A percentile compares a stretch with the other conserved stretches of the same genome.
phyloP scores from a whole-genome alignment of 805 yeast species.

The Cyberlindnera americana region DNA sequence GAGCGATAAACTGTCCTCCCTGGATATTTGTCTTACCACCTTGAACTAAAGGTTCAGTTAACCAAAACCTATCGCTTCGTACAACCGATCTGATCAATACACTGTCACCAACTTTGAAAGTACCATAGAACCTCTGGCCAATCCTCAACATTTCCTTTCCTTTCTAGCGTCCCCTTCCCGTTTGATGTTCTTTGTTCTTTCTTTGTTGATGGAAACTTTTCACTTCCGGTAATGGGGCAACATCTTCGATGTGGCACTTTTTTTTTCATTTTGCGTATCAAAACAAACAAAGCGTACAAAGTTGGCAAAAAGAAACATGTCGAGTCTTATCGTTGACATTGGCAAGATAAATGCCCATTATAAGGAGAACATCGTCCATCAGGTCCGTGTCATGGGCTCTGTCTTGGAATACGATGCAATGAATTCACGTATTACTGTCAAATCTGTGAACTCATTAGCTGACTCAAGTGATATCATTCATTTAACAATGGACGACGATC shows the following conservation, averaged over 20 bases:
- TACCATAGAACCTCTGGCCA: conserved; percentile 6
- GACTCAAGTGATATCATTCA: conserved; percentile 2
- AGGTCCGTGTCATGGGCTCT: conserved; percentile 22
- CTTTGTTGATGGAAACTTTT: not conserved
- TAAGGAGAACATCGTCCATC: conserved; percentile 14
- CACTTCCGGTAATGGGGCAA: not conserved
- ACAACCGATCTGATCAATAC: conserved; percentile 21
- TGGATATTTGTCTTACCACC: conserved; percentile 23
- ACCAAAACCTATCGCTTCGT: conserved; percentile 23
- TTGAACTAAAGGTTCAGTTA: conserved; percentile 23
- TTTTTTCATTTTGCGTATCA: too few species aligned
- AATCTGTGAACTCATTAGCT: conserved; percentile 16
- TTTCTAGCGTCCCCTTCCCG: too few species aligned
- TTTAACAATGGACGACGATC: conserved; percentile 16
- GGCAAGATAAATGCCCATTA: conserved; percentile 4
- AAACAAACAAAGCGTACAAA: too few species aligned
- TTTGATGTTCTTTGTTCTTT: too few species aligned
- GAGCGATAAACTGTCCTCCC: conserved; percentile 28
- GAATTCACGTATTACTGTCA: conserved; percentile 12
- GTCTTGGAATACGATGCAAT: conserved; percentile 20
- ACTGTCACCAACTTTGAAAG: conserved; percentile 19
- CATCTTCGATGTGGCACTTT: too few species aligned
- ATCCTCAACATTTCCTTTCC: not conserved
- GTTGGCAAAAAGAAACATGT: conserved; percentile 8
- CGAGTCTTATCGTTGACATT: conserved; percentile 16